phyloP scores from a whole-genome alignment of 1,284 basidiomycete species.

The Phellinidium pouzarii region DNA sequence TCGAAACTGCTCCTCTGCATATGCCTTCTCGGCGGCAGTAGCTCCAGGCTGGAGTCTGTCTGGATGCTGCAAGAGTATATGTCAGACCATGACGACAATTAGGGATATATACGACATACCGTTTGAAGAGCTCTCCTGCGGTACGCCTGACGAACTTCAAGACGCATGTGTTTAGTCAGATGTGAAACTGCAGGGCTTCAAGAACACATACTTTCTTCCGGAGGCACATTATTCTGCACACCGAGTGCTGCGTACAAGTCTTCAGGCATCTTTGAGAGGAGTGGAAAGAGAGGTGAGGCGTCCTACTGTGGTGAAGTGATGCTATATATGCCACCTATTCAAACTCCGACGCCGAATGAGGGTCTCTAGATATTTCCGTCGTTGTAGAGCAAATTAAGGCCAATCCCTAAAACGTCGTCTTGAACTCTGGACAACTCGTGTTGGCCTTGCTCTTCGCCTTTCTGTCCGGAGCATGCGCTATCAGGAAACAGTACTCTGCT shows the following conservation, averaged over 20 bases:
- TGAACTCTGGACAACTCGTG: slow-evolving; percentile 9
- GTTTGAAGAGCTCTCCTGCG: slow-evolving; percentile 54
- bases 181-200: slow-evolving; percentile 5
- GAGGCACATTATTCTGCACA: slow-evolving; percentile 26
- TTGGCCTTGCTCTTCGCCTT: slow-evolving; percentile 1
- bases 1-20: slow-evolving; percentile 46
- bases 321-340: background rate
- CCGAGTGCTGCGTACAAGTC: slow-evolving; percentile 19
- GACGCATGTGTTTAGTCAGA: background rate
- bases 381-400: background rate
- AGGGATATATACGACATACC: too few species aligned
- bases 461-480: slow-evolving; percentile 41
- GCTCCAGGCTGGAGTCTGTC: slow-evolving; percentile 51
- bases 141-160: slow-evolving; percentile 55
- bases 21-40: slow-evolving; percentile 39
- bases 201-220: slow-evolving; percentile 31
- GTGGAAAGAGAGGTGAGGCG: background rate
- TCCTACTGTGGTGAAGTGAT: background rate
- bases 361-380: slow-evolving; percentile 16
- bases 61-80: too few species aligned
- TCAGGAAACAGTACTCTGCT: slow-evolving; percentile 62
- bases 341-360: slow-evolving; percentile 7
- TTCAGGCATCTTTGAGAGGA: slow-evolving; percentile 10
- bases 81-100: too few species aligned
- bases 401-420: slow-evolving; percentile 5